Conservation (phyloP, 1,284 basidiomycete species). For the Sphaerobolus stellatus region DNA sequence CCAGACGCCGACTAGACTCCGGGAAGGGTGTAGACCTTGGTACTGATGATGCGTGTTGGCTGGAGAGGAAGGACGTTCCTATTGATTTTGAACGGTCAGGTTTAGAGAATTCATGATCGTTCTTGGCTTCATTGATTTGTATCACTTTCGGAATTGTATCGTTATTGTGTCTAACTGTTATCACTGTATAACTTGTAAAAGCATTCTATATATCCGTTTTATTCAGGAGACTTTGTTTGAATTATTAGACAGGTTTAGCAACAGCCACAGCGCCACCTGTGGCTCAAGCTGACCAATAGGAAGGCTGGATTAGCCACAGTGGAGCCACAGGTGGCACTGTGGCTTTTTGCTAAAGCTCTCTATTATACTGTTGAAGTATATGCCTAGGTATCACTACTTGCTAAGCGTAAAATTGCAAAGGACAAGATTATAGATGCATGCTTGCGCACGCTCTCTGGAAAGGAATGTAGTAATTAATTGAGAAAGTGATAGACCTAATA, state of each 20-base stretch:
- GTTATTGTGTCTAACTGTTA: not conserved
- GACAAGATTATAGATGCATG: no score
- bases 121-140: not conserved
- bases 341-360: no score
- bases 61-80: slow-evolving; percentile 67
- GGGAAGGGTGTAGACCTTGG: slow-evolving; percentile 67
- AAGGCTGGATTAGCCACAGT: no score
- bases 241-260: not conserved
- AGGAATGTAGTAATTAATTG: no score
- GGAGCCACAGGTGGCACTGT: no score
- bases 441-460: no score
- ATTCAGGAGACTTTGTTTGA: not conserved
- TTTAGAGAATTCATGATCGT: slow-evolving; percentile 4
- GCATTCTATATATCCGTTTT: not conserved
- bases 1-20: slow-evolving; percentile 57
- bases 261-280: no score
- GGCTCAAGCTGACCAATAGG: no score
- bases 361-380: no score
- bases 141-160: not conserved
- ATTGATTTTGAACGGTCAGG: slow-evolving; percentile 65
- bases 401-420: no score
- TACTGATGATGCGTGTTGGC: slow-evolving; percentile 60
- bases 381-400: no score
- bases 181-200: not conserved
- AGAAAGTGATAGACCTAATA: no score